phyloP scores from a whole-genome alignment of 2,329 filamentous ascomycete genomes.

The Talaromyces sp. region DNA sequence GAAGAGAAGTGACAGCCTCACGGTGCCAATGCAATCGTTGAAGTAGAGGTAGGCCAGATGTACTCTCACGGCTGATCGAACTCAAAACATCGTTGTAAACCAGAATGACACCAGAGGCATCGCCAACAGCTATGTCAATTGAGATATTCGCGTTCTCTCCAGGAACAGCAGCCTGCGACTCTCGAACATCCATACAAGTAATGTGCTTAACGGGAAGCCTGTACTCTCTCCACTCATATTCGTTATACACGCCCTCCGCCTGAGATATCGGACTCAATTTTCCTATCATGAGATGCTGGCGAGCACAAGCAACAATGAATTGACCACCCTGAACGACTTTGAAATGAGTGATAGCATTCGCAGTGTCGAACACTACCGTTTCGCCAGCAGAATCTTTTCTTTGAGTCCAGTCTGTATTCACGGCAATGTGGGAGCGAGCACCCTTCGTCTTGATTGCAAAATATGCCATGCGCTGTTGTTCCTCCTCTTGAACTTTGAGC shows the following conservation, averaged over 20 bases:
- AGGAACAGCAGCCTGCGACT: conserved; percentile 29
- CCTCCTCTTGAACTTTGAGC: conserved; percentile 21
- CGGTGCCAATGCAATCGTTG: conserved; percentile 89
- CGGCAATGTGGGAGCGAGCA: neutral
- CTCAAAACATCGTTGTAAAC: conserved; percentile 73
- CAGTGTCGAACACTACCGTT: conserved; percentile 30
- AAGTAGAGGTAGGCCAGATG: conserved; percentile 44
- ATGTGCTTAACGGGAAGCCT: conserved; percentile 57
- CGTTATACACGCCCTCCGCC: conserved; percentile 34
- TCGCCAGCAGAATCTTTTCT: conserved; percentile 18
- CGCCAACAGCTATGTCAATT: conserved; percentile 75
- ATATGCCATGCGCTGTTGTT: conserved; percentile 31
- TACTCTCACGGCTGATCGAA: conserved; percentile 50
- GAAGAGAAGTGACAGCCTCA: conserved; percentile 74
- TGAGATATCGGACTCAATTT: conserved; percentile 35
- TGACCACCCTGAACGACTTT: conserved; percentile 31
- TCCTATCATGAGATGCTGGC: conserved; percentile 59
- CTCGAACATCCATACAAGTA: conserved; percentile 63
- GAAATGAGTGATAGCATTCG: conserved; percentile 28
- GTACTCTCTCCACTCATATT: conserved; percentile 56
- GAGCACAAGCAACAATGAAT: conserved; percentile 39
- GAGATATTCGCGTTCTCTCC: conserved; percentile 31
- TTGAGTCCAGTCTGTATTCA: conserved; percentile 32
- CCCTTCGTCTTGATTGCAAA: conserved; percentile 39
- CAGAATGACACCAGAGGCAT: conserved; percentile 71